These are phyloP conservation scores for Brassica balearica DNA, from an alignment of 441 rosid species.

Conservation along the genomic window DNA sequence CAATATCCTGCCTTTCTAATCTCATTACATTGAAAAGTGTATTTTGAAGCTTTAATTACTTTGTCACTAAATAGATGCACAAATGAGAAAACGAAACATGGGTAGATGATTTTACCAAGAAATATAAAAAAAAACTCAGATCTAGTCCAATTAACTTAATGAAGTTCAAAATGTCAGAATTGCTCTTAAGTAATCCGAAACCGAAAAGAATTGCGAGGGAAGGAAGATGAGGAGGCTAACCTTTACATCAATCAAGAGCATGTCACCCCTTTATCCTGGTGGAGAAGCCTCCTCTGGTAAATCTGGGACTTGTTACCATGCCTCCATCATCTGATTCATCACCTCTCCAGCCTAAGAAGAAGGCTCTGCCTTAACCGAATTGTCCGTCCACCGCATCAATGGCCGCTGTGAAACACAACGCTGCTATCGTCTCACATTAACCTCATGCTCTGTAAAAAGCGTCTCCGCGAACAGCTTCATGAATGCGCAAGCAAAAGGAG, in stretches of 20 bases:
- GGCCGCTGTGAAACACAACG: no score
- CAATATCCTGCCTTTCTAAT: background rate
- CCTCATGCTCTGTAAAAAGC: no score
- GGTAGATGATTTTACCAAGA: background rate
- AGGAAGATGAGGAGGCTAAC: no score
- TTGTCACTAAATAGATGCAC: background rate
- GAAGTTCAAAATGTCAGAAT: background rate
- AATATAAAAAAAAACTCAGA: no score
- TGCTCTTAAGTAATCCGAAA: background rate
- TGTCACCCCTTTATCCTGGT: no score
- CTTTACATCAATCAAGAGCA: no score
- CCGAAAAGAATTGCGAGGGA: conserved; percentile 27
- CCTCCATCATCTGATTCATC: conserved; percentile 79
- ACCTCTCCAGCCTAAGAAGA: conserved; percentile 68
- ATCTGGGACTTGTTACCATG: conserved; percentile 91
- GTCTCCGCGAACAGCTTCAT: no score
- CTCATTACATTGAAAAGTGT: background rate
- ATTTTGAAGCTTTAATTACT: background rate
- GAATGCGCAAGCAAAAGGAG: no score
- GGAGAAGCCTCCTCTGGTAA: conserved; percentile 12
- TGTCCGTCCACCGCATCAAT: no score
- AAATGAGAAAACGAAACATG: background rate
- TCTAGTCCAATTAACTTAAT: no score
- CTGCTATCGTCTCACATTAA: background rate
- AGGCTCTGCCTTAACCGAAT: background rate